Evolutionary conservation across 2,329 filamentous ascomycete genomes (phyloP), one percentile per base, ranked within the genome.

Genomic region (Chlorencoelia australis): DNA sequence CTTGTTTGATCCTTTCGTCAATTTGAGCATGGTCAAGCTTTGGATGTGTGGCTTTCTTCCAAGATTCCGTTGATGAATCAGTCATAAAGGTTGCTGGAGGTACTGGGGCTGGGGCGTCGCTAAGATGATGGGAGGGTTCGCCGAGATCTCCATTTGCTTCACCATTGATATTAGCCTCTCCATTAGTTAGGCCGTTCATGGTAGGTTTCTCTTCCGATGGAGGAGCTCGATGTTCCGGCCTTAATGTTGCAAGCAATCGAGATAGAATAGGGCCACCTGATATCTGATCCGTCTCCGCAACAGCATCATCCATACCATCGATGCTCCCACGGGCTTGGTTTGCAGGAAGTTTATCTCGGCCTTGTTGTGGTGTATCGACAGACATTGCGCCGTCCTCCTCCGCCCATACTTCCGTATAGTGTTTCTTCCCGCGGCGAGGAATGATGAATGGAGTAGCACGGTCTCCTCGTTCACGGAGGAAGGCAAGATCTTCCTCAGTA

Each of bases 401-500:
- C 0, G 86, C 82, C 91, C 91, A 98, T 7, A 89, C 69, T 42
- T 96, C 88, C 16, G 74, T 78, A 61, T 96, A 98, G 53, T 86
- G 81, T 50, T 79, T 79, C 57, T 84, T 82, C 30, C 87, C 88
- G 15, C 87, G 78, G 46, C 80, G 79, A 6, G 89, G 87, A 59
- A 94, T 86, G 24, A 88, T 66, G 51, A 95, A 96, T 1, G 89
- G 85, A 2, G 71, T 78, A 15, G 80, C 66, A 24, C 91, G 76
- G 58, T 98, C 88, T 39, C 88, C 86, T 51, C 85, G 74, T 61
- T 98, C 91, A 52, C 88, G 79, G 24, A 98, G 62, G 56, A 95
- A 98, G 1, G 85, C 86, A 30, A 95, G 73, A 55, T 98, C 91
- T 56, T 98, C 91, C 55, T 98, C 91, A 0, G 81, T 84, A 49